These are phyloP conservation scores for Ascoidea asiatica DNA, from an alignment of 805 yeast genomes.

Conservation along the genomic window DNA sequence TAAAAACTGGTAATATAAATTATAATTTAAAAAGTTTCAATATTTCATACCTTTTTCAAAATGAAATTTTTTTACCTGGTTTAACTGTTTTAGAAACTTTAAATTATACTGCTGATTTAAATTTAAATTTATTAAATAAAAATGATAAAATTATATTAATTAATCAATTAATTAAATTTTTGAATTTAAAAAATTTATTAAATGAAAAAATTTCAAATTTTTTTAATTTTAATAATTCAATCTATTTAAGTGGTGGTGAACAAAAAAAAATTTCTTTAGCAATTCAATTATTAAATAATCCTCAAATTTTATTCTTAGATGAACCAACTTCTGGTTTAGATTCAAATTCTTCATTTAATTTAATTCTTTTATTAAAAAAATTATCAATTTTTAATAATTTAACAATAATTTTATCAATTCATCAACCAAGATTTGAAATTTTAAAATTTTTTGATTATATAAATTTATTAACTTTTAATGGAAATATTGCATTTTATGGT, in stretches of 20 bases:
- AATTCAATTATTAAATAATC: slow-evolving; percentile 62
- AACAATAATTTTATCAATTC: slow-evolving; percentile 64
- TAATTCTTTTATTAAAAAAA: slow-evolving; percentile 47
- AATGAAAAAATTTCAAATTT: slow-evolving; percentile 46
- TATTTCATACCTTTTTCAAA: slow-evolving; percentile 55
- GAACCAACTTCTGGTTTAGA: slow-evolving; percentile 88
- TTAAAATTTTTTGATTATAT: slow-evolving; percentile 53
- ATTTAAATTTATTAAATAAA: slow-evolving; percentile 36
- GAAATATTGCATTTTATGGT: slow-evolving; percentile 31
- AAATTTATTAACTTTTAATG: slow-evolving; percentile 58
- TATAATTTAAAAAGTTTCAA: slow-evolving; percentile 12
- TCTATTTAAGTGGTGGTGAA: slow-evolving; percentile 67
- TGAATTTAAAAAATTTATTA: too few species aligned
- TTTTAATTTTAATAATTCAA: slow-evolving; percentile 42
- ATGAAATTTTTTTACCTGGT: slow-evolving; percentile 59
- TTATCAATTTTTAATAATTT: slow-evolving; percentile 46
- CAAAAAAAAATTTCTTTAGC: slow-evolving; percentile 67
- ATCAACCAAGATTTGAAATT: slow-evolving; percentile 76
- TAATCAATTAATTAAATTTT: slow-evolving; percentile 42
- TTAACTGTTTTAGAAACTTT: slow-evolving; percentile 64
- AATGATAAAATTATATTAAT: slow-evolving; percentile 37
- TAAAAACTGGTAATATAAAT: slow-evolving; percentile 1
- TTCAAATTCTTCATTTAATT: slow-evolving; percentile 56
- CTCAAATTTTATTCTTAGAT: slow-evolving; percentile 65
- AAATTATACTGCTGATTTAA: slow-evolving; percentile 54